Base-by-base conservation (phyloP, 2,329 filamentous ascomycete genomes). In the Colletotrichum limetticola region DNA sequence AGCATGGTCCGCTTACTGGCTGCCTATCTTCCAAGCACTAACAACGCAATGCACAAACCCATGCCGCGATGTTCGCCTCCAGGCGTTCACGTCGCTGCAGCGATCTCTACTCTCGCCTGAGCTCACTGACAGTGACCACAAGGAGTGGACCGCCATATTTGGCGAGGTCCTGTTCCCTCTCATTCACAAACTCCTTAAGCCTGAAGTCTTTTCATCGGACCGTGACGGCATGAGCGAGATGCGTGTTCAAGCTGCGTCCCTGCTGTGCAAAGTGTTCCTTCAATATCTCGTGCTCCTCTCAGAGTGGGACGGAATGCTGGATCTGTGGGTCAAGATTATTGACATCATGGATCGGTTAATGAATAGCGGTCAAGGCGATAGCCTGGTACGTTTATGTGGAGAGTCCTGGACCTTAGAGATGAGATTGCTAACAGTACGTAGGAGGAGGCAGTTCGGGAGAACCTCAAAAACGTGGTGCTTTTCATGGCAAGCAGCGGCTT, bases 1-100 rank as follows among this genome's bases (percentile, higher is more conserved):
- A 94, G 97, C 97, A 16, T 99, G 97, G 97, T 95, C 95, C 63
- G 95, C 97, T 9, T 99, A 99, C 82, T 99, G 97, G 97, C 92
- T 95, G 16, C 97, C 96, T 1, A 95, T 99, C 30, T 97, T 99
- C 83, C 91, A 95, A 77, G 94, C 95, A 6, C 85, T 99, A 22
- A 97, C 94, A 3, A 91, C 91, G 5, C 97, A 99, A 83, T 98
- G 95, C 83, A 94, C 94, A 66, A 99, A 98, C 80, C 95, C 95
- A 0, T 98, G 95, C 79, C 93, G 96, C 67, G 95, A 98, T 78
- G 94, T 99, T 72, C 92, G 97, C 3, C 94, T 97, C 78, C 90
- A 97, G 78, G 95, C 97, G 1, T 94, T 98, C 77, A 91, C 93
- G 8, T 94, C 92, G 11, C 87, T 99, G 19, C 96, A 98, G 80